phyloP scores from a whole-genome alignment of 2,329 filamentous ascomycete genomes.

The Alternaria ethzedia region DNA sequence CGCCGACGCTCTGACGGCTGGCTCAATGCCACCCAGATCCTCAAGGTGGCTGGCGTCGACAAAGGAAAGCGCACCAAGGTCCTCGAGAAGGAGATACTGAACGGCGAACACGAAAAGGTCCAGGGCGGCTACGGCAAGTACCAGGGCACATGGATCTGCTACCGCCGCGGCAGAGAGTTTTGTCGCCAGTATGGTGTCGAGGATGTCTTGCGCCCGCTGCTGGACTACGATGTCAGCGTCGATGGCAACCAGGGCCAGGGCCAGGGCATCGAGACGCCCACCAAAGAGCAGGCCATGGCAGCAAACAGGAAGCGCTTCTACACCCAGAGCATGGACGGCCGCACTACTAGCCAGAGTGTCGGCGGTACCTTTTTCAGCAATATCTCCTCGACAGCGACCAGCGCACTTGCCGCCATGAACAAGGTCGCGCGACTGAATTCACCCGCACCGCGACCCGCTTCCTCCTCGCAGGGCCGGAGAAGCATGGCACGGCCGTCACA shows the following conservation, averaged over 20 bases:
- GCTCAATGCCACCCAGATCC: slow-evolving; percentile 97
- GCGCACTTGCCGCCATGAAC: slow-evolving; percentile 93
- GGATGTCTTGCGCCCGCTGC: slow-evolving; percentile 73
- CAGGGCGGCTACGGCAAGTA: slow-evolving; percentile 99
- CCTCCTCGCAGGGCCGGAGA: slow-evolving; percentile 69
- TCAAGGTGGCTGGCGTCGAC: slow-evolving; percentile 96
- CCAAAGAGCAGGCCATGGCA: slow-evolving; percentile 98
- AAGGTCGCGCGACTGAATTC: slow-evolving; percentile 90
- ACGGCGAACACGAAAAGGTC: slow-evolving; percentile 96
- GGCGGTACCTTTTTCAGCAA: slow-evolving; percentile 96
- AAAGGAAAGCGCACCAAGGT: slow-evolving; percentile 98
- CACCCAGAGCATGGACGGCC: slow-evolving; percentile 73
- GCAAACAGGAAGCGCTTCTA: slow-evolving; percentile 89
- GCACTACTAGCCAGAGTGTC: slow-evolving; percentile 65
- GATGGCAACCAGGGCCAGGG: slow-evolving; percentile 74
- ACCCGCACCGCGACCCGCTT: slow-evolving; percentile 68
- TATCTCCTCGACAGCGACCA: slow-evolving; percentile 90
- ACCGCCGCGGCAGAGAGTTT: slow-evolving; percentile 88
- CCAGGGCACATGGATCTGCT: slow-evolving; percentile 98
- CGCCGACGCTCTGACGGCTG: slow-evolving; percentile 92
- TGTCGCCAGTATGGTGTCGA: slow-evolving; percentile 81
- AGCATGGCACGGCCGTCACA: slow-evolving; percentile 76
- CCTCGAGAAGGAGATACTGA: slow-evolving; percentile 95
- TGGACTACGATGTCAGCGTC: slow-evolving; percentile 81
- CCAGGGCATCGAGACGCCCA: slow-evolving; percentile 87